phyloP scores from a whole-genome alignment of 2,329 filamentous ascomycete genomes.

The Colletotrichum neosansevieriae region DNA sequence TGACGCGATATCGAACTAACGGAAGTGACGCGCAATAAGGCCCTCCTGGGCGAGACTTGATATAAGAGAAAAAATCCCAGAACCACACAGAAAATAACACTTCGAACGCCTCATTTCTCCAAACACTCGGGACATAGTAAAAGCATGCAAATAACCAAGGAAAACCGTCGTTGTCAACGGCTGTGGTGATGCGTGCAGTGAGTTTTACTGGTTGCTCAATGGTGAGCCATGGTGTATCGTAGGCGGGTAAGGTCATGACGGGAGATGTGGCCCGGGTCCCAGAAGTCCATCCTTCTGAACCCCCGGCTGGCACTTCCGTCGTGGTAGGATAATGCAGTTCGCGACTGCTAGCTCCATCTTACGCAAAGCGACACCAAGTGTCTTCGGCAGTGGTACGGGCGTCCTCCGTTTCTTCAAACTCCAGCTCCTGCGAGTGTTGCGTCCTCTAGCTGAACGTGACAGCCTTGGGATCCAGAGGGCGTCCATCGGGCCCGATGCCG shows the following conservation, averaged over 20 bases:
- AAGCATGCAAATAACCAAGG: slow-evolving; percentile 3
- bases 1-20: neutral
- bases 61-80: neutral
- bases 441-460: slow-evolving; percentile 81
- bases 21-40: neutral
- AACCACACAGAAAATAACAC: slow-evolving; percentile 2
- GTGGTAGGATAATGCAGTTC: too few relatives aligned
- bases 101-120: slow-evolving; percentile 21
- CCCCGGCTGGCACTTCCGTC: neutral
- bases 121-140: slow-evolving; percentile 13
- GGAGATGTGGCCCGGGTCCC: neutral
- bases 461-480: slow-evolving; percentile 92
- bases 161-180: neutral
- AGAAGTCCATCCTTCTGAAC: neutral
- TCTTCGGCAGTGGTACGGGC: too few relatives aligned
- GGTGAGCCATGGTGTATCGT: slow-evolving; percentile 1
- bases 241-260: neutral
- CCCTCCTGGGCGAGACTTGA: too few relatives aligned
- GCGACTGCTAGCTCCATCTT: too few relatives aligned
- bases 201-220: neutral
- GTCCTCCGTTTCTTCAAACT: too few relatives aligned
- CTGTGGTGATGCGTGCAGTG: neutral
- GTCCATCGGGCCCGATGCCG: slow-evolving; percentile 88
- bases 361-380: too few relatives aligned
- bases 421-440: neutral